These are phyloP conservation scores for Trichothecium roseum DNA, from an alignment of 2,329 filamentous ascomycete species.

Conservation along the genomic window DNA sequence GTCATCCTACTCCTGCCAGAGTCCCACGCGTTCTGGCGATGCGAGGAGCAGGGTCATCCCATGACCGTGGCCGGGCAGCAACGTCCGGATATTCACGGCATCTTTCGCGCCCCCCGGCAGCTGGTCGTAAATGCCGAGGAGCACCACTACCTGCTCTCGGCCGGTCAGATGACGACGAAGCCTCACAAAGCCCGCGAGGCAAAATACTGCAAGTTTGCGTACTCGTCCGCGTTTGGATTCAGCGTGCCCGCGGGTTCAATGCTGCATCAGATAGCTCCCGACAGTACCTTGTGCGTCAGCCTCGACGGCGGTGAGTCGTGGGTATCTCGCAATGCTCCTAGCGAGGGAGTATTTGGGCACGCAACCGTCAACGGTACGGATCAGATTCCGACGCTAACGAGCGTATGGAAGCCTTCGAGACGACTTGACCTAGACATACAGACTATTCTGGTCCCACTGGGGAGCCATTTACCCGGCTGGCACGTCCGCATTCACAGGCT, in stretches of 20 bases:
- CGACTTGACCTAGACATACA: constrained; percentile 5
- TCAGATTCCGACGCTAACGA: constrained; percentile 3
- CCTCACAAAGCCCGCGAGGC: constrained; percentile 28
- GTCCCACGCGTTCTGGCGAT: constrained; percentile 33
- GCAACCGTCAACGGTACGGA: neutral
- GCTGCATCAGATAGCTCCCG: constrained; percentile 25
- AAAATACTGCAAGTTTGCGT: constrained; percentile 37
- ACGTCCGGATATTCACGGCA: too few species aligned
- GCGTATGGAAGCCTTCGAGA: constrained; percentile 8
- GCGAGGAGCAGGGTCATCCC: constrained; percentile 22
- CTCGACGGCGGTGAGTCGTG: constrained; percentile 9
- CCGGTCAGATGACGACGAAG: constrained; percentile 26
- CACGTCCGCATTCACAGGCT: constrained; percentile 36
- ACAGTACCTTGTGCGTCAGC: constrained; percentile 13
- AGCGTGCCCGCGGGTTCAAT: constrained; percentile 26
- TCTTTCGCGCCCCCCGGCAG: too few species aligned
- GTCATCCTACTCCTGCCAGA: constrained; percentile 25
- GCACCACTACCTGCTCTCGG: constrained; percentile 32
- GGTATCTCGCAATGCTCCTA: constrained; percentile 5
- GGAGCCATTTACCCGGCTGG: constrained; percentile 53
- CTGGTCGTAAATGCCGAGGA: constrained; percentile 1
- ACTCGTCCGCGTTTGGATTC: constrained; percentile 36
- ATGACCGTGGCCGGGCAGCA: too few species aligned
- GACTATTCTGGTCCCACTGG: constrained; percentile 6
- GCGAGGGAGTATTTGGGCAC: constrained; percentile 3